Conservation (phyloP, 78 protist genomes). For the Isochrysis galbana region DNA sequence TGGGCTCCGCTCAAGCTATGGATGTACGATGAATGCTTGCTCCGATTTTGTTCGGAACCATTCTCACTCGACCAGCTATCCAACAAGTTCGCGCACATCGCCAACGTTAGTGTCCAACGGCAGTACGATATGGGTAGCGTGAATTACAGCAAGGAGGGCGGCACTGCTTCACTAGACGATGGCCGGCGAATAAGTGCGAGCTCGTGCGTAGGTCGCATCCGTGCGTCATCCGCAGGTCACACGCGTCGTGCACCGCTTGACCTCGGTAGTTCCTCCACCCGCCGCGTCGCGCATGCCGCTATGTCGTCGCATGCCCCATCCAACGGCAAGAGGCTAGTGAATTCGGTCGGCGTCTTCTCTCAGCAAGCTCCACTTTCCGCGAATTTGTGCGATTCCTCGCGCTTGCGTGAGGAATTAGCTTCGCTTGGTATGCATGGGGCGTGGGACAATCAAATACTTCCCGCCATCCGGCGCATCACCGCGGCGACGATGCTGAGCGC, state of each 20-base stretch:
- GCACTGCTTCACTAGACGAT: not conserved
- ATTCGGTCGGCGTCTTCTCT: too few relatives aligned
- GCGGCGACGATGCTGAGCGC: not conserved
- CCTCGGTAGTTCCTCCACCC: too few relatives aligned
- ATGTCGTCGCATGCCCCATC: too few relatives aligned
- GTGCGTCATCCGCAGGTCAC: not conserved
- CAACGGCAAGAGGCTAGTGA: not conserved
- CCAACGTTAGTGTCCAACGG: not conserved
- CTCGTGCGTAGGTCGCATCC: not conserved
- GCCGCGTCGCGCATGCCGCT: too few relatives aligned
- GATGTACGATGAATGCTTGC: not conserved
- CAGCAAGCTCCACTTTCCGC: too few relatives aligned
- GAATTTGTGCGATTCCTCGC: too few relatives aligned
- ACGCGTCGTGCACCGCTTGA: too few relatives aligned
- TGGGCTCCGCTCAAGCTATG: not conserved
- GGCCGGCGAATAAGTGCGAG: not conserved
- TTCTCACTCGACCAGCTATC: not conserved
- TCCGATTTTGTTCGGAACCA: not conserved
- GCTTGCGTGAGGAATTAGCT: too few relatives aligned
- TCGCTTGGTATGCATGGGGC: not conserved
- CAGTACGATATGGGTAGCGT: not conserved
- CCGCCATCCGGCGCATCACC: not conserved
- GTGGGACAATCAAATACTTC: not conserved
- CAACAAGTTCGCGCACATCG: not conserved
- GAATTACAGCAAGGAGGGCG: not conserved